Percentiles rank a stretch among this genome's conserved stretches.
These are phyloP conservation scores for Rhytidhysteron rufulum DNA, from an alignment of 2,329 filamentous ascomycete genomes.

Conservation along the genomic window DNA sequence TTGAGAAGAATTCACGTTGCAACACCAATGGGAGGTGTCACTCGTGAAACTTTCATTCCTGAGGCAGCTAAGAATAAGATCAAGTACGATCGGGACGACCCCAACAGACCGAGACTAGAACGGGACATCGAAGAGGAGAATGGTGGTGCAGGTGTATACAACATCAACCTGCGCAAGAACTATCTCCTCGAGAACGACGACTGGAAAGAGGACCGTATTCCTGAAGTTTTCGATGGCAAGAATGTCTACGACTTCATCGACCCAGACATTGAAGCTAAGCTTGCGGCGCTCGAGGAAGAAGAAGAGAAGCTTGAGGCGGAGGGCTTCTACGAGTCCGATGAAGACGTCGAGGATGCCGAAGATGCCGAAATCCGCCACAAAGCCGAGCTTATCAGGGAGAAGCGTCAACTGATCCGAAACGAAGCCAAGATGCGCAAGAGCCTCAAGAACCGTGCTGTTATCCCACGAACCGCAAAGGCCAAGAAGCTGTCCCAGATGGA, in stretches of 20 bases:
- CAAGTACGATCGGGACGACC: constrained; percentile 89
- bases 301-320: constrained; percentile 89
- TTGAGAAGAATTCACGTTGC: constrained; percentile 95
- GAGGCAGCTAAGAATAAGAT: constrained; percentile 74
- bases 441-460: constrained; percentile 93
- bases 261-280: constrained; percentile 90
- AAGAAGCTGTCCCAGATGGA: constrained; percentile 86
- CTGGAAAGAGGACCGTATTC: constrained; percentile 95
- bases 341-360: constrained; percentile 78
- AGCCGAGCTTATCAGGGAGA: constrained; percentile 92
- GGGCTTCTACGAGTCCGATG: constrained; percentile 79
- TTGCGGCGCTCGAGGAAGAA: constrained; percentile 88
- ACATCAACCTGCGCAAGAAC: constrained; percentile 82
- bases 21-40: constrained; percentile 78
- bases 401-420: constrained; percentile 87
- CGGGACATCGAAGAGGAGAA: constrained; percentile 88
- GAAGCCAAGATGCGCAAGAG: constrained; percentile 93
- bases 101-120: constrained; percentile 75
- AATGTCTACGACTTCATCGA: constrained; percentile 98
- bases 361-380: constrained; percentile 86
- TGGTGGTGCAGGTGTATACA: constrained; percentile 93
- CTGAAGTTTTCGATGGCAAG: constrained; percentile 90
- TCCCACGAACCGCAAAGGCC: constrained; percentile 76
- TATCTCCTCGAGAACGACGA: constrained; percentile 84
- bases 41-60: constrained; percentile 80